Evolutionary conservation across 495 filamentous ascomycete genomes (phyloP), one percentile per base, ranked within the genome.

Genomic region (Immersiella caudata): DNA sequence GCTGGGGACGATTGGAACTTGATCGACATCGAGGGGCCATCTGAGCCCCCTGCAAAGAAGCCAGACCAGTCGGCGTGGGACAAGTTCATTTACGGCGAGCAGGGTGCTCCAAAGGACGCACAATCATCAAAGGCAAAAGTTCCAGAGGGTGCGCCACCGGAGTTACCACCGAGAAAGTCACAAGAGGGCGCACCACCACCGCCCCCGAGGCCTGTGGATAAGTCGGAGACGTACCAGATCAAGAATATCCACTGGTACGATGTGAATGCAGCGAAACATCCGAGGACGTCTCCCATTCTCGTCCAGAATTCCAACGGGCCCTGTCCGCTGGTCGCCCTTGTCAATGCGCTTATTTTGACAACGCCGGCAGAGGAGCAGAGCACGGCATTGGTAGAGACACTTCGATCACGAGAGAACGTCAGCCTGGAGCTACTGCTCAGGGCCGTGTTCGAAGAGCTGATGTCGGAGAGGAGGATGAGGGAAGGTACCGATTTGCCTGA

Each of bases 281-380:
- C 79, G 12, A 77, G 79, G 65, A 76, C 65, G n/a, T 79, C 93
- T 2, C 93, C 95, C 1, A 90, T 97, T 40, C 81, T 99, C 25
- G 87, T 94, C 3, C 94, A 99, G 73, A 97, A 97, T 67, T 87
- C 88, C 55, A 97, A 99, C 74, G 94, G 94, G 1, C 95, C 95
- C 14, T 99, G 95, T 73, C 95, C 95, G 8, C 80, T 98, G 7
- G 87, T 99, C 22, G 95, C 95, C 2, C 85, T 99, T 0, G 94
- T 99, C 61, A 99, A 99, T 75, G 94, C 94, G 0, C 82, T 99
- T 24, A 89, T 91, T 0, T 80, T 99, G 24, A 91, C 91, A 11
- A 93, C 93, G 1, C 87, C 89, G 26, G 81, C 86, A 8, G 82
- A 83, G 16, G 74, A 79, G 64, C 27, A 75, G 1, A 83, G 87